Base-by-base conservation (phyloP, 2,329 filamentous ascomycete genomes). In the Cercospora sp. region DNA sequence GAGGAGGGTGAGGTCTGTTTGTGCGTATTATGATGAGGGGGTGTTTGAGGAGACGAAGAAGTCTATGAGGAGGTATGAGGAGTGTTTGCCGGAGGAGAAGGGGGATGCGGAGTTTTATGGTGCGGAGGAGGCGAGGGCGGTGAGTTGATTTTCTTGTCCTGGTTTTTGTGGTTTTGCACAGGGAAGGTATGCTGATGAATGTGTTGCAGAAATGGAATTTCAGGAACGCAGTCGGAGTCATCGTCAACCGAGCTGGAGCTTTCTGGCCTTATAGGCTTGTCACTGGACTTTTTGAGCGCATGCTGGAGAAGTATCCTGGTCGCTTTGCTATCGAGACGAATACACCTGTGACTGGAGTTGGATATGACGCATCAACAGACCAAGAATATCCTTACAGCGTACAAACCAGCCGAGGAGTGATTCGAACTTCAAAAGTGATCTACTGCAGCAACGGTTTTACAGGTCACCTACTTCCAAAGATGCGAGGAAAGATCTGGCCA, bases 181-280 rank as follows among this genome's bases (percentile, higher is more conserved):
- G 3, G 10, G 31, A 20, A 7, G 42, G 4, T 42, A 6, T 33
- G 45, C 60, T 62, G 28, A 67, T 51, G 9, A 28, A 20, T 2
- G 20, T 4, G 3, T 39, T 18, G 10, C 59, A 70, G 65, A 66
- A 66, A 18, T 71, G 62, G 63, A 70, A 71, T 20, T 67, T 72
- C 61, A 72, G 71, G 63, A 45, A 63, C 48, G 42, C 65, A 1
- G 64, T 67, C 4, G 70, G 70, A 12, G 70, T 69, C 3, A 72
- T 72, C 18, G 65, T 60, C 8, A 70, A 66, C 33, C 64, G 64
- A n/a, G 71, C 71, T 42, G 71, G 71, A 12, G 70, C 71, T 1
- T 67, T 72, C 20, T 73, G 71, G 71, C 70, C 71, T 2, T 73
- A 73, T 31, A 57, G 70, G 16, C 66, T 73, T 3, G 45, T 73